Base-by-base conservation (phyloP, 129 eudicot genomes). In the Heracleum sosnowskyi region DNA sequence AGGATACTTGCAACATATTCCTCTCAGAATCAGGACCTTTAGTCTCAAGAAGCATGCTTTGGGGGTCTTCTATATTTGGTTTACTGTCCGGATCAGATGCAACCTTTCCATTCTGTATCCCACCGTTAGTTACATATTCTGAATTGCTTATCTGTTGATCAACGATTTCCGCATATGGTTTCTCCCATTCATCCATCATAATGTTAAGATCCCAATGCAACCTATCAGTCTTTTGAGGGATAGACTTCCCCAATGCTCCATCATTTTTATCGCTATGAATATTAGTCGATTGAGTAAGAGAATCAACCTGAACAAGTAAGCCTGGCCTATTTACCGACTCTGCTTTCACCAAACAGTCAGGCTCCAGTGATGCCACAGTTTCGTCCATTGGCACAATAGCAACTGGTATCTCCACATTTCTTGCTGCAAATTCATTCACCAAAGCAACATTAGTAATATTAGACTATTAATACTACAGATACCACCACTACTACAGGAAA, bases 131-230 rank as follows among this genome's bases (percentile, higher is more conserved):
- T 20, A 20, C 79, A 57, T 37, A 73, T 41, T 76, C 76, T 22
- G 28, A 13, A 73, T 41, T 28, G 57, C 78, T 39, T 69, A 49
- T 75, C 46, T 77, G 77, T 11, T 80, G 76, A 70, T 79, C 70
- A 29, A 41, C 66, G 42, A 40, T 73, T 49, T 80, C 35, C 39
- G 44, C 51, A 42, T 77, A 47, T 77, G 91, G 98, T 79, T 86
- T 81, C 62, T 76, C 90, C 93, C 96, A 87, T 60, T 80, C 89
- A 26, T 93, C 96, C 88, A 89, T 89, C 49, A 57, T 57, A 28
- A 86, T 71, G 73, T 93, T 93, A 51, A 93, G 83, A 78, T 93
- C 96, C 98, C 96, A 93, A 70, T 87, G 87, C 13, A 28, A 26
- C 35, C 77, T 42, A 0, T 73, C 3, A 28, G 18, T n/a, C 41